These are phyloP conservation scores for Haemoproteus tartakovskyi DNA, from an alignment of 169 alveolate genomes.

Conservation along the genomic window DNA sequence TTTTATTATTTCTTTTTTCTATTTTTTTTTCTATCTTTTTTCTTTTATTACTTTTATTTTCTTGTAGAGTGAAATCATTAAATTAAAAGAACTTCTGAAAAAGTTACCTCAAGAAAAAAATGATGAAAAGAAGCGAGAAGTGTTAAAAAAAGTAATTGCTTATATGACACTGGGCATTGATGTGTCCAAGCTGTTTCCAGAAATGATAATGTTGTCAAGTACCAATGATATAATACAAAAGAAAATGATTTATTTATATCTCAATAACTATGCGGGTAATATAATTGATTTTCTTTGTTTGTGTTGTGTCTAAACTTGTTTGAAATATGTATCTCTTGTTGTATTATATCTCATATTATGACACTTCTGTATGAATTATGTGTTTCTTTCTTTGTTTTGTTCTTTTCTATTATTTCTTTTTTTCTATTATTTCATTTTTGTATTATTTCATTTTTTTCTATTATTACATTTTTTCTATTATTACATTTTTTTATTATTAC, in stretches of 20 bases:
- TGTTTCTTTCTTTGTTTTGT: not conserved
- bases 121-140: slow-evolving; percentile 68
- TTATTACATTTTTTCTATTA: no score
- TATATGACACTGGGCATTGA: slow-evolving; percentile 93
- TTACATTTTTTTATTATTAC: no score
- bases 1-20: no score
- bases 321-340: no score
- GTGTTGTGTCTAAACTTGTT: not conserved
- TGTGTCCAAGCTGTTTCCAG: slow-evolving; percentile 94
- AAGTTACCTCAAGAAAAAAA: slow-evolving; percentile 66
- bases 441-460: no score
- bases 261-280: slow-evolving; percentile 89
- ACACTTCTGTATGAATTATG: no score
- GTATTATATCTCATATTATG: no score
- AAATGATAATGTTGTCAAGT: slow-evolving; percentile 94
- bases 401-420: not conserved
- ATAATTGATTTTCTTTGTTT: not conserved
- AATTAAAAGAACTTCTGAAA: slow-evolving; percentile 56
- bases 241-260: slow-evolving; percentile 96
- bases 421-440: not conserved
- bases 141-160: slow-evolving; percentile 87
- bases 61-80: slow-evolving; percentile 60
- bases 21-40: no score
- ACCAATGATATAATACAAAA: slow-evolving; percentile 97
- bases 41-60: no score